These are phyloP conservation scores for Chiua virens DNA, from an alignment of 768 basidiomycete genomes.

Conservation along the genomic window DNA sequence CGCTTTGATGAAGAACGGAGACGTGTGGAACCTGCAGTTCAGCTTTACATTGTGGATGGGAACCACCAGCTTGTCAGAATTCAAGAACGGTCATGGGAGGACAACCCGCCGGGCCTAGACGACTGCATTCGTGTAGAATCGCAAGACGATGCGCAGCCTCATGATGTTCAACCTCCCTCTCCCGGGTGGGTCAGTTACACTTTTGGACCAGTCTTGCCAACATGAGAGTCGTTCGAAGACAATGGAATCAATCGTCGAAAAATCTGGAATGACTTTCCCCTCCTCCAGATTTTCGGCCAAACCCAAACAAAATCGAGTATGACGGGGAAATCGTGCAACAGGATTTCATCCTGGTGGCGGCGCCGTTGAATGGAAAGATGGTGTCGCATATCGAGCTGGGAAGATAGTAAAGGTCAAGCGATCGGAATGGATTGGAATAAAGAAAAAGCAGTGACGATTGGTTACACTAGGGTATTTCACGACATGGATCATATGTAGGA, in stretches of 20 bases:
- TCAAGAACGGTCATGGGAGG: neutral
- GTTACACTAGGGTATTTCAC: neutral
- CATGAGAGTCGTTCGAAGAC: neutral
- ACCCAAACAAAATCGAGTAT: neutral
- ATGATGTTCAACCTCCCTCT: neutral
- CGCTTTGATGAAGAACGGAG: rapidly evolving
- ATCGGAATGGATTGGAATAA: neutral
- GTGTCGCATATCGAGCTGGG: neutral
- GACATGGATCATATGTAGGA: too few species aligned
- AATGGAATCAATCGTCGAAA: neutral
- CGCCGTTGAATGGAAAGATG: neutral
- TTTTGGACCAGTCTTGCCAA: constrained; percentile 19
- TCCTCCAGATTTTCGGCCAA: neutral
- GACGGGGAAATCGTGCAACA: too few species aligned
- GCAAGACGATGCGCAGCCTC: neutral
- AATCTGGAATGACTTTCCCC: neutral
- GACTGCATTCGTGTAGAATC: neutral
- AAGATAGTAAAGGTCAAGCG: neutral
- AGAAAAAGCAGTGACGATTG: neutral
- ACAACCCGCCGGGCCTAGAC: neutral
- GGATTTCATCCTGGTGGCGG: neutral
- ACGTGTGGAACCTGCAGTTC: neutral
- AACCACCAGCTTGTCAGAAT: neutral
- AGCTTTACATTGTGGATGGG: constrained; percentile 8
- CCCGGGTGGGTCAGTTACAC: constrained; percentile 4